These are phyloP conservation scores for Umbelopsis sp. DNA, from an alignment of 192 early-diverging fungal genomes.

Conservation along the genomic window DNA sequence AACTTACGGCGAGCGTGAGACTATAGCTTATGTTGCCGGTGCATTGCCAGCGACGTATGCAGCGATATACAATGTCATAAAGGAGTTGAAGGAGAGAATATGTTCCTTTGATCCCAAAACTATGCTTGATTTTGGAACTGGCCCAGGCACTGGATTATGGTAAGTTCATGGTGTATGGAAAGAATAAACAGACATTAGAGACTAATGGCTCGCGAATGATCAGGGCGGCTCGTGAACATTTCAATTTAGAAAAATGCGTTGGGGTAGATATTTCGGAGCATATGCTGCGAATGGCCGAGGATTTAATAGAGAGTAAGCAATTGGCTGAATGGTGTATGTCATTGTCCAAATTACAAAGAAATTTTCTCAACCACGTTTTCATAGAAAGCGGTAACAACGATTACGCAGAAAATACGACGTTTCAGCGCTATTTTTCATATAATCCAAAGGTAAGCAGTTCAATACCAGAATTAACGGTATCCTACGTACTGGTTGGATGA, in stretches of 20 bases:
- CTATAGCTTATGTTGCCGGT: constrained; percentile 71
- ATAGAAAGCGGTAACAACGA: constrained; percentile 15
- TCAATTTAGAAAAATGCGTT: constrained; percentile 48
- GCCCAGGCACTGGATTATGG: constrained; percentile 84
- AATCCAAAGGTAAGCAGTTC: constrained; percentile 33
- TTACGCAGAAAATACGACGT: constrained; percentile 37
- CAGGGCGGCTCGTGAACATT: constrained; percentile 68
- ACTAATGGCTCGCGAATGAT: not conserved
- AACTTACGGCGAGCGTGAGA: constrained; percentile 71
- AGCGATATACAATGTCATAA: constrained; percentile 66
- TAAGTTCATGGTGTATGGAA: not conserved
- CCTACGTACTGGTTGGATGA: too few relatives aligned
- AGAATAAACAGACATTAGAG: not conserved
- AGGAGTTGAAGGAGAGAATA: constrained; percentile 62
- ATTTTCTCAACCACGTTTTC: not conserved
- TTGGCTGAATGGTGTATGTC: not conserved
- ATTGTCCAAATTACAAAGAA: not conserved
- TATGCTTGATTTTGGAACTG: constrained; percentile 81
- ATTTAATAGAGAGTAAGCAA: constrained; percentile 40
- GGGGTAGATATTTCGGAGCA: constrained; percentile 78
- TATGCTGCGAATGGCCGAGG: constrained; percentile 74
- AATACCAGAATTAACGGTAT: not conserved
- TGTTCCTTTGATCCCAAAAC: constrained; percentile 59
- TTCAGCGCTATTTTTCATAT: constrained; percentile 68
- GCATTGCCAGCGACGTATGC: constrained; percentile 66